Percentiles rank a stretch among this genome's conserved stretches.
These are phyloP conservation scores for Blastocystis hominis DNA, from an alignment of 352 stramenopile species.

Conservation along the genomic window DNA sequence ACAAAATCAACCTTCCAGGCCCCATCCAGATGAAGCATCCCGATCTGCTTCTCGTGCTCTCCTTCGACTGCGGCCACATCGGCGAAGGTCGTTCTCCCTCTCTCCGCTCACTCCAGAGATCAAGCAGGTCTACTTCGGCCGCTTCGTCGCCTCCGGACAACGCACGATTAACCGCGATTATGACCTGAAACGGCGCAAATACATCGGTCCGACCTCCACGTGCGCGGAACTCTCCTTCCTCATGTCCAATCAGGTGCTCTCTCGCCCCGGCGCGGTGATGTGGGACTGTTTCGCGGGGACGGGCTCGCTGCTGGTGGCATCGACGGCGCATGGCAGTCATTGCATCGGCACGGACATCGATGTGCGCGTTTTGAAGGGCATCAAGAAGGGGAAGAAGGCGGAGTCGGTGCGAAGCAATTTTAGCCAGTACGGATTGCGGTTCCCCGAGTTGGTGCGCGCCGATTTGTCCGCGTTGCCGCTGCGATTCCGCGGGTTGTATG, in stretches of 20 bases:
- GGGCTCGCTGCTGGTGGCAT: constrained; percentile 86
- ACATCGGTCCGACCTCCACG: constrained; percentile 88
- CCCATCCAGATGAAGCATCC: constrained; percentile 70
- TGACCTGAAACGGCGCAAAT: constrained; percentile 78
- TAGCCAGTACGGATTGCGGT: constrained; percentile 78
- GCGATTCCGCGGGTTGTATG: constrained; percentile 59
- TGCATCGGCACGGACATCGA: constrained; percentile 92
- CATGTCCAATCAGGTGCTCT: constrained; percentile 77
- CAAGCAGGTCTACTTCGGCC: constrained; percentile 65
- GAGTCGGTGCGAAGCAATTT: constrained; percentile 77
- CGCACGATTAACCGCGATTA: constrained; percentile 72
- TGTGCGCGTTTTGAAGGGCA: constrained; percentile 81
- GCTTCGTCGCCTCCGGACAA: constrained; percentile 56
- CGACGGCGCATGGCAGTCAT: constrained; percentile 78
- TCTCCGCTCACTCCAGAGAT: background rate
- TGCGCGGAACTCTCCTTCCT: constrained; percentile 88
- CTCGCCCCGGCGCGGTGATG: constrained; percentile 61
- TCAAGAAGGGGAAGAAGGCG: constrained; percentile 64
- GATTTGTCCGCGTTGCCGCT: constrained; percentile 76
- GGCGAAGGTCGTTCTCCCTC: constrained; percentile 62
- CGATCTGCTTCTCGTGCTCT: constrained; percentile 69
- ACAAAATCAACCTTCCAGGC: constrained; percentile 68
- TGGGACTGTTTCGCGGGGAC: constrained; percentile 94
- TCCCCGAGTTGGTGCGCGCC: constrained; percentile 82
- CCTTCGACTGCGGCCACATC: constrained; percentile 67